Evolutionary conservation across 306 rosid genomes (phyloP), one percentile per base, ranked within the genome.

Genomic region (Styphnolobium japonicum): DNA sequence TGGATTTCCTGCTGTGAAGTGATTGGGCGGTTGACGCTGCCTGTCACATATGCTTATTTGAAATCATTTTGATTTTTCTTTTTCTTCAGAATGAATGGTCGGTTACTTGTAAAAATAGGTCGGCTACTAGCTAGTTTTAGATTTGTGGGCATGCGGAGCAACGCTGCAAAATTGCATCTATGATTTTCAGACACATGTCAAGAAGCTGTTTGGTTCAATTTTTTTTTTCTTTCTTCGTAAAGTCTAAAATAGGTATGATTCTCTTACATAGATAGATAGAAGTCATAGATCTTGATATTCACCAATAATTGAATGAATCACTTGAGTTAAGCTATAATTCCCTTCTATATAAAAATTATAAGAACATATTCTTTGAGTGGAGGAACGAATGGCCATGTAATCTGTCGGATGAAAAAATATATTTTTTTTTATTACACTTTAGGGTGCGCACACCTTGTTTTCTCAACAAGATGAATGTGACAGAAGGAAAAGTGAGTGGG

Each of bases 1-100:
- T 92, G 83, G 87, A 85, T 58, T 87, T 85, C 76, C 72, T 80
- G 77, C 57, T 42, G 77, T 87, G 52, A 78, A 58, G 80, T 84
- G 45, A 73, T 15, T 43, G n/a, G 57, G 2, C 12, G 31, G 60
- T 8, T 6, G n/a, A 46, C n/a, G 6, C 22, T 22, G 40, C 18
- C 56, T 25, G 8, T 39, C 7, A 12, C 40, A 5, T 8, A 31
- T n/a, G 23, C 5, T 6, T 22, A 2, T 79, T 36, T 73, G 11
- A 9, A 51, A 5, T 51, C 5, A 42, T 53, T 39, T 37, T 19
- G 1, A 22, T 80, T 25, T 37, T 16, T 7, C 2, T 27, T 5
- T 4, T 22, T 16, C 7, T 75, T 51, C 52, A 5, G 2, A 40
- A 15, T 40, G 60, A 10, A 42, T 43, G 25, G 62, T 10, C 6